phyloP scores from a whole-genome alignment of 345 rosid species.

The Brassica napus region DNA sequence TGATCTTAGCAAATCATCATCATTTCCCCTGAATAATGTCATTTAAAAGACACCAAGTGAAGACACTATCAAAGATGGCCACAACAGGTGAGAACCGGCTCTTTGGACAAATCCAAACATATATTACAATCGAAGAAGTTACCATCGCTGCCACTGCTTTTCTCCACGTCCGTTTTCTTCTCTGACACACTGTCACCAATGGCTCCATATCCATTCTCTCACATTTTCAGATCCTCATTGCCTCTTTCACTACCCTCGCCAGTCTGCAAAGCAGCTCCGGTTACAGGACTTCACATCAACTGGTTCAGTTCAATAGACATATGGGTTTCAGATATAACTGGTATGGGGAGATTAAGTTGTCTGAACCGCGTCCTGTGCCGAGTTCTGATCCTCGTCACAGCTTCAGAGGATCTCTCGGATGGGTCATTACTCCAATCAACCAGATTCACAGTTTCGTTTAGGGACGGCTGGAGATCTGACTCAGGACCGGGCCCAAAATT shows the following conservation, averaged over 20 bases:
- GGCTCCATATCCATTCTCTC: slow-evolving; percentile 66
- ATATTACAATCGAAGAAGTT: slow-evolving; percentile 82
- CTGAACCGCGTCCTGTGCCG: slow-evolving; percentile 57
- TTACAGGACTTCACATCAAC: slow-evolving; percentile 52
- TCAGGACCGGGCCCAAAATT: slow-evolving; percentile 88
- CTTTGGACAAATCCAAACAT: slow-evolving; percentile 76
- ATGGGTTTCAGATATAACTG: slow-evolving; percentile 43
- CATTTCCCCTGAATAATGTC: slow-evolving; percentile 51
- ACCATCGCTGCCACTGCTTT: slow-evolving; percentile 59
- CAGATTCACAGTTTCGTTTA: slow-evolving; percentile 53
- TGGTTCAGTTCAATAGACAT: slow-evolving; percentile 64
- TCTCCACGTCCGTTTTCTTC: slow-evolving; percentile 58
- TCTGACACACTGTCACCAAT: slow-evolving; percentile 56
- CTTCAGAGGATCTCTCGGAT: slow-evolving; percentile 55
- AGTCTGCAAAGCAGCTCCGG: slow-evolving; percentile 57
- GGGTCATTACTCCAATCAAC: slow-evolving; percentile 63
- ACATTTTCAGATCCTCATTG: slow-evolving; percentile 61
- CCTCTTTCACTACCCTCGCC: slow-evolving; percentile 93
- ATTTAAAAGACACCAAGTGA: too few relatives aligned
- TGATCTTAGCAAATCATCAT: slow-evolving; percentile 65
- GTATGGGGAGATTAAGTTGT: slow-evolving; percentile 47
- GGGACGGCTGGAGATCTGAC: slow-evolving; percentile 42
- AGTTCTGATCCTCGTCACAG: slow-evolving; percentile 55
- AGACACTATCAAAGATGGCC: slow-evolving; percentile 60
- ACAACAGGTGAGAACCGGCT: slow-evolving; percentile 90